Conservation (phyloP, 345 rosid species). For the Acer yangbiense region DNA sequence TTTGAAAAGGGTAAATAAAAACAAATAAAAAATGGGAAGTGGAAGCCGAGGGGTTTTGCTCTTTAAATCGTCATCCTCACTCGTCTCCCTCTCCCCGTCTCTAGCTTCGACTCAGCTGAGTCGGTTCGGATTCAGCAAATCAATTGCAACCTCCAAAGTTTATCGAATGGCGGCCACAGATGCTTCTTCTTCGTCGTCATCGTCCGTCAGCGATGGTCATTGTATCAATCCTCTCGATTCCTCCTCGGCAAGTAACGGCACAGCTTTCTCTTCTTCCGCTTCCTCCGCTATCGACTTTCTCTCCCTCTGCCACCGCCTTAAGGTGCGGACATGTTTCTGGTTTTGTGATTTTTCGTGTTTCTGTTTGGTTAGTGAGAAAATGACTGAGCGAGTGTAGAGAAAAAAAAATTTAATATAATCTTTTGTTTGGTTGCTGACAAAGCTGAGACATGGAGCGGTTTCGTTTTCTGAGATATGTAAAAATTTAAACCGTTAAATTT, state of each 20-base stretch:
- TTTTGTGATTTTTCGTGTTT: neutral
- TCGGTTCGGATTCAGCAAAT: slow-evolving; percentile 37
- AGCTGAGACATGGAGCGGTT: neutral
- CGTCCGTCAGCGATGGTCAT: slow-evolving; percentile 39
- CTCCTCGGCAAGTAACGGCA: slow-evolving; percentile 21
- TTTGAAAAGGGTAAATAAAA: neutral
- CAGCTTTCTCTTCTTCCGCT: slow-evolving; percentile 35
- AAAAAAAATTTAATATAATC: neutral
- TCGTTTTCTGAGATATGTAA: neutral
- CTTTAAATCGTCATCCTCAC: slow-evolving; percentile 52
- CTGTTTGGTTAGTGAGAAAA: neutral
- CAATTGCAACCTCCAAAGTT: slow-evolving; percentile 30
- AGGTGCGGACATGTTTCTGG: slow-evolving; percentile 30
- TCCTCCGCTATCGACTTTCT: slow-evolving; percentile 86
- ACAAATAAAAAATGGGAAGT: slow-evolving; percentile 38
- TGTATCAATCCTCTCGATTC: slow-evolving; percentile 25
- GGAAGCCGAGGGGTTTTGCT: slow-evolving; percentile 46
- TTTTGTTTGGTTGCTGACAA: neutral
- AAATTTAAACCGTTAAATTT: no score
- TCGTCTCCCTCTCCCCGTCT: slow-evolving; percentile 45
- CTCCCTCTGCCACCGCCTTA: slow-evolving; percentile 87
- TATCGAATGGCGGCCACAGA: slow-evolving; percentile 55
- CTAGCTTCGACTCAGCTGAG: slow-evolving; percentile 40
- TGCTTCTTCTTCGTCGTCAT: slow-evolving; percentile 43
- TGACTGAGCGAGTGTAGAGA: neutral